phyloP scores from a whole-genome alignment of 78 protist species.

The Dictyostelium intermedium region DNA sequence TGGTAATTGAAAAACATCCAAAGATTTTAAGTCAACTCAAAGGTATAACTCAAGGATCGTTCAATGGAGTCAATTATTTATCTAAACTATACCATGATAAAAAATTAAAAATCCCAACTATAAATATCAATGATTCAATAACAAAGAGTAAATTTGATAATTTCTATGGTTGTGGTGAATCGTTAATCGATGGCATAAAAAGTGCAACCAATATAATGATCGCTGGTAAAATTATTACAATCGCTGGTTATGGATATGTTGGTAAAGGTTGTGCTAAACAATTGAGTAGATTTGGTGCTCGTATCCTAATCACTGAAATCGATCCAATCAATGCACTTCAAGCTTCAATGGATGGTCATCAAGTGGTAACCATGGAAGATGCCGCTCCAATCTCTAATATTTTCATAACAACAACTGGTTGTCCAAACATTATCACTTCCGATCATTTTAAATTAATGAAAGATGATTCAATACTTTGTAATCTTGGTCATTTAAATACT shows the following conservation, averaged over 20 bases:
- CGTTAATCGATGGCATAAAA: conserved; percentile 98
- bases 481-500: conserved; percentile 99
- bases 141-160: conserved; percentile 99
- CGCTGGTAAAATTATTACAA: conserved; percentile 96
- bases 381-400: conserved; percentile 86
- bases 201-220: conserved; percentile 99
- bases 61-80: conserved; percentile 98
- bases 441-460: conserved; percentile 95
- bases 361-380: conserved; percentile 93
- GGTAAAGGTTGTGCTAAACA: conserved; percentile 98
- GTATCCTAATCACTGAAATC: conserved; percentile 96
- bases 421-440: conserved; percentile 92
- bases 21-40: not conserved
- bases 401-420: conserved; percentile 98
- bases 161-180: conserved; percentile 98
- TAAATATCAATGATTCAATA: conserved; percentile 99
- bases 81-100: conserved; percentile 85
- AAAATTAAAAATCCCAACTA: conserved; percentile 96
- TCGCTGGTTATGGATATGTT: conserved; percentile 98
- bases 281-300: conserved; percentile 92
- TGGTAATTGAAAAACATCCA: conserved; percentile 92
- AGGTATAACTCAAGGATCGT: conserved; percentile 99
- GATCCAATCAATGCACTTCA: conserved; percentile 99
- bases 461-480: conserved; percentile 97
- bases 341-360: conserved; percentile 98